Percentiles rank a stretch among this genome's conserved stretches.
Conservation (phyloP, 2,329 filamentous ascomycete genomes). For the Pseudopithomyces chartarum region DNA sequence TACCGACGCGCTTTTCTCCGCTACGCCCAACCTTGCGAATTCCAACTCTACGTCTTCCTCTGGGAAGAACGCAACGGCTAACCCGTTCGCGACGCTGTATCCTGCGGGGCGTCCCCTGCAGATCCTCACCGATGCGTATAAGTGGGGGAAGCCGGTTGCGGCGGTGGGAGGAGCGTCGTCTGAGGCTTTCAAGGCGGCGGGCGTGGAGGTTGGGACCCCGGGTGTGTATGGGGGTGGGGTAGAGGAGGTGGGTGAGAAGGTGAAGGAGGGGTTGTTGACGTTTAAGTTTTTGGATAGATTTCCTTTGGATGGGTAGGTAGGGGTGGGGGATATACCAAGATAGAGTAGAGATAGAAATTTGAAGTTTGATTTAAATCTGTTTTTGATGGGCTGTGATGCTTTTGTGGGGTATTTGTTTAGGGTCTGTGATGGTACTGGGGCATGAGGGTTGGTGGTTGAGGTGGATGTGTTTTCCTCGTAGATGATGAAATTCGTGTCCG, state of each 20-base stretch:
- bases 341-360: no score
- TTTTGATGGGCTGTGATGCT: no score
- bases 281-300: constrained; percentile 73
- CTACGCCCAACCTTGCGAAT: constrained; percentile 27
- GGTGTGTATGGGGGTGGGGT: constrained; percentile 38
- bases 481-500: no score
- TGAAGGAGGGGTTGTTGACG: constrained; percentile 60
- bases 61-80: constrained; percentile 14
- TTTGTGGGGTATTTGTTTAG: no score
- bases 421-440: no score
- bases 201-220: constrained; percentile 50
- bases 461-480: no score
- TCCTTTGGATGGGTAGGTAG: constrained; percentile 56
- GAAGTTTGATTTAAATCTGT: no score
- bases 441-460: no score
- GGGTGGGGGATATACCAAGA: no score
- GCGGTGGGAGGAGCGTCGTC: constrained; percentile 60
- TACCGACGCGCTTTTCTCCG: constrained; percentile 60
- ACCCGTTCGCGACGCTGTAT: constrained; percentile 58
- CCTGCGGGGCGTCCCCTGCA: constrained; percentile 67
- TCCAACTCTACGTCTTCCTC: constrained; percentile 36
- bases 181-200: constrained; percentile 49
- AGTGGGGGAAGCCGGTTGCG: constrained; percentile 73
- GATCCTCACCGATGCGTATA: constrained; percentile 66
- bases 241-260: constrained; percentile 21